Conservation (phyloP, 2,329 filamentous ascomycete genomes). For the Botrytis pseudocinerea region DNA sequence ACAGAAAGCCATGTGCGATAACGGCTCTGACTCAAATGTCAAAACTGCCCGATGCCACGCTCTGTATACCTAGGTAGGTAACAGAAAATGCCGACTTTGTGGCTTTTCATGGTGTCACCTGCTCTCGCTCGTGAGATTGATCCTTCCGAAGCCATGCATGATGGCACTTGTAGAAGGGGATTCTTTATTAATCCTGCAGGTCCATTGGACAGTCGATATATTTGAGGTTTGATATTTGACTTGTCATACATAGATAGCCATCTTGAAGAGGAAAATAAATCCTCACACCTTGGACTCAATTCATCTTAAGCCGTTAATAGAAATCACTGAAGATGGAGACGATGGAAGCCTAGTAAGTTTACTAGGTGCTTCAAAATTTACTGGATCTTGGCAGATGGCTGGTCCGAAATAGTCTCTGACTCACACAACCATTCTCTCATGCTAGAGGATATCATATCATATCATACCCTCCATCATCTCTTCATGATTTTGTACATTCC, state of each 20-base stretch:
- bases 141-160: background rate
- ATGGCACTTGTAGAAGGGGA: background rate
- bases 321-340: background rate
- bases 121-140: background rate
- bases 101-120: background rate
- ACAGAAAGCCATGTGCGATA: conserved; percentile 13
- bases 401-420: background rate
- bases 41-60: background rate
- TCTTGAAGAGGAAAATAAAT: conserved; percentile 6
- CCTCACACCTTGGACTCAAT: background rate
- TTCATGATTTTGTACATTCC: too few species aligned
- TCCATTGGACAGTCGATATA: background rate
- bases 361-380: background rate
- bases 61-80: background rate
- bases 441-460: too few species aligned
- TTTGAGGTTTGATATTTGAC: background rate
- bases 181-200: background rate
- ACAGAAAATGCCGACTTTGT: background rate
- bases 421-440: background rate
- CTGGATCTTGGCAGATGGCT: background rate
- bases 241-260: background rate
- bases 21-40: background rate
- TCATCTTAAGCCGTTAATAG: background rate
- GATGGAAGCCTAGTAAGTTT: conserved; percentile 1
- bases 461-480: too few species aligned